These are phyloP conservation scores for Aspergillus carlsbadensis DNA, from an alignment of 495 filamentous ascomycete genomes.

Conservation along the genomic window DNA sequence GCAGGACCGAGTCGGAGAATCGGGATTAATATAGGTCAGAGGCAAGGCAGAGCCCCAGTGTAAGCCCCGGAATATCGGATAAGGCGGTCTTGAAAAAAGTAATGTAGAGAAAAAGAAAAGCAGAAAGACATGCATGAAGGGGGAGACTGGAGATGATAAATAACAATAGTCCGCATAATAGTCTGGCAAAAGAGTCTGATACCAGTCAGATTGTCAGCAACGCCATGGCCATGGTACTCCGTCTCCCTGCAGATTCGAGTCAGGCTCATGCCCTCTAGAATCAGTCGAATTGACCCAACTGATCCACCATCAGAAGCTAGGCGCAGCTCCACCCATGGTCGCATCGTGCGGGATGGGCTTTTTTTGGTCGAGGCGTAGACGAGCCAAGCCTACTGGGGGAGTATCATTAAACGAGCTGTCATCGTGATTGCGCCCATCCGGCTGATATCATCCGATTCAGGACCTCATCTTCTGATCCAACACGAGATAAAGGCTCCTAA, in stretches of 20 bases:
- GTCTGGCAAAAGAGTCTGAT: conserved; percentile 10
- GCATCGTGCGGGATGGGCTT: conserved; percentile 12
- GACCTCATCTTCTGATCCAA: conserved; percentile 1
- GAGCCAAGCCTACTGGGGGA: conserved; percentile 12
- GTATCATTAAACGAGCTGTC: conserved; percentile 1
- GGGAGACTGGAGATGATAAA: conserved; percentile 22
- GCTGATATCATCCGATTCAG: neutral
- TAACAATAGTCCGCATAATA: conserved; percentile 24
- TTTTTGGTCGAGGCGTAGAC: neutral
- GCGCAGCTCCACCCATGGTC: conserved; percentile 21
- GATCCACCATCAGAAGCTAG: conserved; percentile 21
- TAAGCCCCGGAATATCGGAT: conserved; percentile 1
- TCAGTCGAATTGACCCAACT: conserved; percentile 1
- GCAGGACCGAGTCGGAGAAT: neutral
- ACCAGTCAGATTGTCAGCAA: conserved; percentile 23
- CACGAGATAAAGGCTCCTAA: neutral
- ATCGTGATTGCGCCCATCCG: conserved; percentile 2
- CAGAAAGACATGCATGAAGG: conserved; percentile 8
- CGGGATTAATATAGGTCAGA: neutral
- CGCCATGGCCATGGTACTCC: conserved; percentile 17
- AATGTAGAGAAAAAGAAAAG: conserved; percentile 10
- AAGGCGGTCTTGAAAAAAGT: conserved; percentile 5
- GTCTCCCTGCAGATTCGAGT: conserved; percentile 14
- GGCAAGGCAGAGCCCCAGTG: conserved; percentile 2
- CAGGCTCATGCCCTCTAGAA: conserved; percentile 1